Evolutionary conservation across 106 monocot genomes (phyloP), one percentile per base, ranked within the genome.

Genomic region (Xerophyta viscosa): DNA sequence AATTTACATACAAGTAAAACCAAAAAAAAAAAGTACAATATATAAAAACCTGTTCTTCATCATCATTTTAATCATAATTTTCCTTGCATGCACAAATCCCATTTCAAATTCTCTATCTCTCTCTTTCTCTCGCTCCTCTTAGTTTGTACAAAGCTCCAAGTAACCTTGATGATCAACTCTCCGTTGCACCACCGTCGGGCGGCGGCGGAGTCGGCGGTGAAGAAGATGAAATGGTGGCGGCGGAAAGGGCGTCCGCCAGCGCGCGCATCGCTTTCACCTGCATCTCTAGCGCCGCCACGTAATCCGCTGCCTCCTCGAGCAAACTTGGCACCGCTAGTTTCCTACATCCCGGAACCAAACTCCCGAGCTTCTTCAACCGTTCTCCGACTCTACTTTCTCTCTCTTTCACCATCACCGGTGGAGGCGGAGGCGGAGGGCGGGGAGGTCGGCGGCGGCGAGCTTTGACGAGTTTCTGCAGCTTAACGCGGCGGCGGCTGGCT

Each of bases 251-350:
- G 43, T 84, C 77, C 0, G 80, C 67, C 19, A 89, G 70, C 3
- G 77, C 73, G 10, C 70, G 61, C 88, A 89, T 89, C n/a, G 88
- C 67, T 64, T 68, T 84, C 31, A 80, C 83, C 68, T 89, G 88
- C 83, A 89, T 56, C 83, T 89, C 67, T 39, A 89, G 88, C 24
- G 88, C 88, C 37, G 79, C 88, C 52, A 89, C 76, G 43, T 89
- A 89, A 41, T 89, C 88, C 9, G 73, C 83, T n/a, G 83, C 29
- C 57, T 89, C 88, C 56, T 84, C 83, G 30, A 89, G 48, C 67
- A 89, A 48, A 52, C 56, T 68, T 33, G 57, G 48, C 25, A 73
- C 56, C 25, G 71, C 22, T 5, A 70, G 73, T 48, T 74, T 80
- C 64, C 67, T 45, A 57, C 88, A 84, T 15, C 88, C 88, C 0